Percentiles rank a stretch among this genome's conserved stretches.
Conservation (phyloP, 106 monocot genomes). For the Dioscorea dumetorum region DNA sequence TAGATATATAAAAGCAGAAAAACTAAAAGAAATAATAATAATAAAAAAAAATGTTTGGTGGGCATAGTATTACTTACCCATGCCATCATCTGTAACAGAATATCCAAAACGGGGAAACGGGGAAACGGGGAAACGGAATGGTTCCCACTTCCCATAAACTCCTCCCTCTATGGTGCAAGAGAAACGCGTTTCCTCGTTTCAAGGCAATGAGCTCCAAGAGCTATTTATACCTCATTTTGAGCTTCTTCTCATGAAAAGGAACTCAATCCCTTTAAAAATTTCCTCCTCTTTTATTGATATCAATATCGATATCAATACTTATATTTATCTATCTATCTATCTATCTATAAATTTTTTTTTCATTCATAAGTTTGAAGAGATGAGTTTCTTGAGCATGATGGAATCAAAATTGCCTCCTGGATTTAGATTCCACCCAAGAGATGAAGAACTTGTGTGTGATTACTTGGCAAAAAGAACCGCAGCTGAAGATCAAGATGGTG, state of each 20-base stretch:
- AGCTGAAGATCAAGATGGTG: background rate
- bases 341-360: background rate
- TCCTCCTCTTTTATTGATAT: background rate
- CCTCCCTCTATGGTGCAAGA: background rate
- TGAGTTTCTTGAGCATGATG: slow-evolving; percentile 64
- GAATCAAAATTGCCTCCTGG: slow-evolving; percentile 71
- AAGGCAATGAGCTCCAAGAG: background rate
- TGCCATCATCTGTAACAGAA: background rate
- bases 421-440: slow-evolving; percentile 79
- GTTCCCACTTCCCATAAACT: background rate
- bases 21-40: background rate
- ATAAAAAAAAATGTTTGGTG: background rate
- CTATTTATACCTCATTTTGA: background rate
- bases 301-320: background rate
- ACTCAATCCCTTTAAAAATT: background rate
- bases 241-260: slow-evolving; percentile 3
- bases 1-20: no score
- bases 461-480: slow-evolving; percentile 42
- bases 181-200: background rate
- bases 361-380: background rate
- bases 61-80: background rate
- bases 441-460: slow-evolving; percentile 70
- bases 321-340: slow-evolving; percentile 9
- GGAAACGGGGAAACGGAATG: no score
- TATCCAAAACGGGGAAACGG: no score